These are phyloP conservation scores for Acanthamoeba healyi DNA, from an alignment of 208 protist species.

Conservation along the genomic window DNA sequence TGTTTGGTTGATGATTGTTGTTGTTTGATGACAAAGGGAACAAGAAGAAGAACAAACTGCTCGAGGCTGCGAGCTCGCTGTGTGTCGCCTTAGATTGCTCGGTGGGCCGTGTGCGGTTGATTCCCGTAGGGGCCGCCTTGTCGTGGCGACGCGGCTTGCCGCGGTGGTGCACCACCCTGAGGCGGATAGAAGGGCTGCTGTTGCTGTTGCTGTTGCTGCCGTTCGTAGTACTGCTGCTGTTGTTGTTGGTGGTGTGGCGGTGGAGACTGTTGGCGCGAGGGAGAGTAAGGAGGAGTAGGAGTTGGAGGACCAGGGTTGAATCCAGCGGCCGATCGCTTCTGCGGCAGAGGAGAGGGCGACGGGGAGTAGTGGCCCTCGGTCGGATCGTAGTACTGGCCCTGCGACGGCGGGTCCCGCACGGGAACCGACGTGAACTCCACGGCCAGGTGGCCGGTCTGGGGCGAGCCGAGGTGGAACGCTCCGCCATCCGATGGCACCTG, in stretches of 20 bases:
- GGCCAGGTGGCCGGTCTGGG: not conserved
- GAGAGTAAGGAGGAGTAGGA: not conserved
- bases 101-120: too few relatives aligned
- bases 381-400: not conserved
- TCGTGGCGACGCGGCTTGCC: not conserved
- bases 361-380: conserved; percentile 10
- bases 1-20: too few relatives aligned
- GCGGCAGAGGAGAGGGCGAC: not conserved
- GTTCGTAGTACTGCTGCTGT: not conserved
- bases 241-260: too few relatives aligned
- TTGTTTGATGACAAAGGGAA: too few relatives aligned
- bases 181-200: not conserved
- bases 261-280: not conserved
- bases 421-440: not conserved
- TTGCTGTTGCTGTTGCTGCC: not conserved
- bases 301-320: not conserved
- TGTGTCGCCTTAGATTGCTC: not conserved
- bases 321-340: not conserved
- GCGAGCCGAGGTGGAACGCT: not conserved
- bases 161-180: not conserved
- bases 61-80: not conserved
- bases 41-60: not conserved
- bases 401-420: not conserved
- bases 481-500: not conserved
- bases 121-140: not conserved